phyloP scores from a whole-genome alignment of 768 basidiomycete species.

The Mycena pura region DNA sequence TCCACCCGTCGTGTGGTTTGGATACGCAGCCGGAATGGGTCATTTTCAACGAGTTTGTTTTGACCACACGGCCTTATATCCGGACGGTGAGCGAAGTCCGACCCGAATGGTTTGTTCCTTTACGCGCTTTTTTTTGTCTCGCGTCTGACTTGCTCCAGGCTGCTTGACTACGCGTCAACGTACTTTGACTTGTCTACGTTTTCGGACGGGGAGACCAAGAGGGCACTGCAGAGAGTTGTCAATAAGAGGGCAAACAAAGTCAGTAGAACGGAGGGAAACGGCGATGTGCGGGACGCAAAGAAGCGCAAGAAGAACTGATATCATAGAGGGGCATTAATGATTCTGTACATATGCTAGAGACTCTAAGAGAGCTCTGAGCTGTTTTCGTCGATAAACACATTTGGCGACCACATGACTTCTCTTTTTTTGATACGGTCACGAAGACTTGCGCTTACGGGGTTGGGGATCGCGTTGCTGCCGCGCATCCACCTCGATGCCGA shows the following conservation, averaged over 20 bases:
- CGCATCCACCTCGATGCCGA: slow-evolving; percentile 54
- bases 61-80: slow-evolving; percentile 89
- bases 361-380: no score
- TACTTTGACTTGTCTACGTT: slow-evolving; percentile 78
- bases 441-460: slow-evolving; percentile 42
- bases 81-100: slow-evolving; percentile 88
- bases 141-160: slow-evolving; percentile 43
- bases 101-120: slow-evolving; percentile 78
- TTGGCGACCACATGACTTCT: no score
- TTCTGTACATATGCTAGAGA: no score
- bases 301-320: slow-evolving; percentile 42
- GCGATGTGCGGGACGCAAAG: slow-evolving; percentile 39
- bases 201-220: slow-evolving; percentile 75
- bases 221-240: slow-evolving; percentile 59
- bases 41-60: slow-evolving; percentile 91
- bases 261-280: slow-evolving; percentile 27
- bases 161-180: slow-evolving; percentile 63
- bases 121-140: neutral
- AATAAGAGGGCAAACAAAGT: slow-evolving; percentile 60
- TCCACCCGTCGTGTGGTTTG: slow-evolving; percentile 90
- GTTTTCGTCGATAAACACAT: no score
- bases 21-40: slow-evolving; percentile 93
- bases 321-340: no score
- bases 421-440: slow-evolving; percentile 30
- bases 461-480: slow-evolving; percentile 37